Evolutionary conservation across 2,329 filamentous ascomycete species (phyloP).

Genomic region (Fusarium sp.): DNA sequence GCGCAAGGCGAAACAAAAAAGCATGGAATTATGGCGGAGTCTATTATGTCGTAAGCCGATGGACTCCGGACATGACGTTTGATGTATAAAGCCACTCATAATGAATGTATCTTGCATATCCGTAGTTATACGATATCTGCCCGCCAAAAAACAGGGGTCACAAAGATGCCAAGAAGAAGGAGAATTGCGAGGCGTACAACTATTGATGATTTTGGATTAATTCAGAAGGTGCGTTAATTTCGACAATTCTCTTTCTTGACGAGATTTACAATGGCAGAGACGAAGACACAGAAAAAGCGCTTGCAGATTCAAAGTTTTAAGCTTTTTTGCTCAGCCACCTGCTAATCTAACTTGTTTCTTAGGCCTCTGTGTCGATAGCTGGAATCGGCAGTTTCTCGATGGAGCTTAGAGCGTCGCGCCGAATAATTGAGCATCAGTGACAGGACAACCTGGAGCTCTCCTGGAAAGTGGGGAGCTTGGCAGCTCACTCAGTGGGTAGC

Average conservation of each 20-base stretch:
- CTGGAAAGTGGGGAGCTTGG: constrained; percentile 16
- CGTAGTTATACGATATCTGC: neutral
- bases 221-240: neutral
- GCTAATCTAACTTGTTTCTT: constrained; percentile 7
- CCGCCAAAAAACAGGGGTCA: neutral
- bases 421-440: constrained; percentile 32
- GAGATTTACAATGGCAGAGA: neutral
- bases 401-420: constrained; percentile 13
- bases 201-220: neutral
- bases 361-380: neutral
- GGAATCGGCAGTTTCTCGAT: constrained; percentile 25
- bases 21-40: constrained; percentile 6
- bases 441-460: constrained; percentile 25
- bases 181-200: neutral
- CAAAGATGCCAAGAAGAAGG: neutral
- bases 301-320: constrained; percentile 26
- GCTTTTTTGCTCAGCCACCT: constrained; percentile 26
- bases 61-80: neutral
- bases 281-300: neutral
- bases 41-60: constrained; percentile 4
- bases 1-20: neutral
- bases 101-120: neutral
- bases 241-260: neutral
- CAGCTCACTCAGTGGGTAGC: neutral
- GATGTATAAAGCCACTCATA: neutral